Conservation (phyloP, 2,329 filamentous ascomycete species). For the Microsporum canis region DNA sequence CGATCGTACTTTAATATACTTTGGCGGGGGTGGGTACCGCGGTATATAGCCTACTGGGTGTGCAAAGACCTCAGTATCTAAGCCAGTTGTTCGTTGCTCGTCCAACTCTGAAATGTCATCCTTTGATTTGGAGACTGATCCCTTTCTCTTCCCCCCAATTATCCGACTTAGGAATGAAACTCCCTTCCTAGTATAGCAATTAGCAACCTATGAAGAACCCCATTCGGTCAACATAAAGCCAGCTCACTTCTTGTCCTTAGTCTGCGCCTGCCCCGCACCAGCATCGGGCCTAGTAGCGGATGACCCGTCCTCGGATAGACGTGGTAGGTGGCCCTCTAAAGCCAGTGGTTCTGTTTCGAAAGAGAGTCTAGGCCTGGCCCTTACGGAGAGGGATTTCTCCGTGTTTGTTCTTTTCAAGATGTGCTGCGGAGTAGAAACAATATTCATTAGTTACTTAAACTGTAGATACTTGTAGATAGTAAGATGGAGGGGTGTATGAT, state of each 20-base stretch:
- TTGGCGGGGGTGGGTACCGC: conserved; percentile 73
- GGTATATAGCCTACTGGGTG: conserved; percentile 74
- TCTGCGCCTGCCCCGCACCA: conserved; percentile 20
- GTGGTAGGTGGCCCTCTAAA: conserved; percentile 25
- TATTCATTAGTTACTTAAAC: conserved; percentile 19
- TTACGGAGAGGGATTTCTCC: conserved; percentile 44
- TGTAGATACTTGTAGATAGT: neutral
- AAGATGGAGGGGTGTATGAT: neutral
- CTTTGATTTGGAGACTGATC: conserved; percentile 36
- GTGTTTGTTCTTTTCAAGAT: conserved; percentile 59
- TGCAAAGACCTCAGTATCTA: conserved; percentile 71
- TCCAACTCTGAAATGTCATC: conserved; percentile 60
- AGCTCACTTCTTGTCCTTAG: conserved; percentile 57
- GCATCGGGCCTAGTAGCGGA: conserved; percentile 14
- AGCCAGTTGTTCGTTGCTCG: conserved; percentile 62
- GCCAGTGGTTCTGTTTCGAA: conserved; percentile 32
- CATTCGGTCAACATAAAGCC: neutral
- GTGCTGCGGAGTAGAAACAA: conserved; percentile 28
- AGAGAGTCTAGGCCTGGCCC: conserved; percentile 29
- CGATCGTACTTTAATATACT: conserved; percentile 75
- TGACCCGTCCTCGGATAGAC: conserved; percentile 23
- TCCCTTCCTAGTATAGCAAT: conserved; percentile 55
- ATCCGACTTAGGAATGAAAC: conserved; percentile 84
- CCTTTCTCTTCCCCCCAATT: conserved; percentile 65
- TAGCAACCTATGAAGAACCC: neutral